These are phyloP conservation scores for Hypoxylon rickii DNA, from an alignment of 495 filamentous ascomycete genomes.

Conservation along the genomic window DNA sequence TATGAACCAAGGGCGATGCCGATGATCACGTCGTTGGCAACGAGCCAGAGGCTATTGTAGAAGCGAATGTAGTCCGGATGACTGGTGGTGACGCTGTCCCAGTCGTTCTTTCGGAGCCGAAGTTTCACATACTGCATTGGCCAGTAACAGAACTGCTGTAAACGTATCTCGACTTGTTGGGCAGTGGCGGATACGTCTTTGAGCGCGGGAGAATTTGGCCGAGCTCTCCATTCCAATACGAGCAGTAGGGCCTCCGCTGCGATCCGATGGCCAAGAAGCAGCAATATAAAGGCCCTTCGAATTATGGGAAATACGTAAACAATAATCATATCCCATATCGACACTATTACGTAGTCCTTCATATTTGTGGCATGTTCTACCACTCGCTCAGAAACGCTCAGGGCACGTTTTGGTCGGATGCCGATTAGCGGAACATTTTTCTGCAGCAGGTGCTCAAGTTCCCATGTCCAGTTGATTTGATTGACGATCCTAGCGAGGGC, in stretches of 20 bases:
- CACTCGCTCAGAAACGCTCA: slow-evolving; percentile 93
- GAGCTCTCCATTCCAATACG: slow-evolving; percentile 84
- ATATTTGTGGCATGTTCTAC: slow-evolving; percentile 89
- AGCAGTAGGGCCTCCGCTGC: slow-evolving; percentile 79
- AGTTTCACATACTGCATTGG: slow-evolving; percentile 94
- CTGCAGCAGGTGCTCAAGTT: slow-evolving; percentile 80
- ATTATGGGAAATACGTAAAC: slow-evolving; percentile 80
- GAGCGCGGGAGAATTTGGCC: slow-evolving; percentile 78
- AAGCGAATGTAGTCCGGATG: slow-evolving; percentile 99
- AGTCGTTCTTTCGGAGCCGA: slow-evolving; percentile 84
- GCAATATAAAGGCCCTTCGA: slow-evolving; percentile 71
- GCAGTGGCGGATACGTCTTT: slow-evolving; percentile 97
- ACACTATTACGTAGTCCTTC: slow-evolving; percentile 72
- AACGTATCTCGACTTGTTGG: slow-evolving; percentile 96
- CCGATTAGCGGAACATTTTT: slow-evolving; percentile 85
- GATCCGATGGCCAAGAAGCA: slow-evolving; percentile 78
- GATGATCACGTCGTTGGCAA: slow-evolving; percentile 98
- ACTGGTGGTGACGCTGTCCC: slow-evolving; percentile 93
- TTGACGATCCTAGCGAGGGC: slow-evolving; percentile 82
- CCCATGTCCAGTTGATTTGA: slow-evolving; percentile 95
- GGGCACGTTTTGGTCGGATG: slow-evolving; percentile 74
- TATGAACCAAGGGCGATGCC: slow-evolving; percentile 95
- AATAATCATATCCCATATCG: slow-evolving; percentile 71
- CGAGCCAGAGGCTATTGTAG: slow-evolving; percentile 98
- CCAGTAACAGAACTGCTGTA: slow-evolving; percentile 99